phyloP scores from a whole-genome alignment of 228 moss, liverwort and hornwort species.

The Sphagnum fallax region DNA sequence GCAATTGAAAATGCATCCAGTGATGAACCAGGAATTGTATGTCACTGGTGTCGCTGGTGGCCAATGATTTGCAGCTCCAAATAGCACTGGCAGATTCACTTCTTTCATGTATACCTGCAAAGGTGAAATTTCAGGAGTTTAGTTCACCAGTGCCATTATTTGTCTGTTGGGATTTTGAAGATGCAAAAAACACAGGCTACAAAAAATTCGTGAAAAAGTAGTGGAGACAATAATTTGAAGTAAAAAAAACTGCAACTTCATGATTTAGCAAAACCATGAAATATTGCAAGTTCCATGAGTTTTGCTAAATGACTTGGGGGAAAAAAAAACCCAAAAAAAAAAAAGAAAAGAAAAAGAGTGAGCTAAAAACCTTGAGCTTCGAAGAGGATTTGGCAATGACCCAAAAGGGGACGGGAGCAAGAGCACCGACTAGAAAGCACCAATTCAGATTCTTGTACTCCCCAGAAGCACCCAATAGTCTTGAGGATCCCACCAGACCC shows the following conservation, averaged over 20 bases:
- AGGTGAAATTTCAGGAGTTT: not conserved
- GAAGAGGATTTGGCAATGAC: constrained; percentile 38
- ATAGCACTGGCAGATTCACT: constrained; percentile 30
- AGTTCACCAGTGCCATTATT: not conserved
- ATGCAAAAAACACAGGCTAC: not conserved
- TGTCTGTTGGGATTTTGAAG: not conserved
- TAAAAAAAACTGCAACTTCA: too few relatives aligned
- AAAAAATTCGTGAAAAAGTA: too few relatives aligned
- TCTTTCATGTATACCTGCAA: constrained; percentile 17
- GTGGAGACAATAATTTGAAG: too few relatives aligned
- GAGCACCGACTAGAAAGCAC: constrained; percentile 46
- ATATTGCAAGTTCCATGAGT: too few relatives aligned
- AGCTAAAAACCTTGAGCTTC: constrained; percentile 26
- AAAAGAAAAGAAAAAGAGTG: too few relatives aligned
- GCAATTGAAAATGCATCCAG: constrained; percentile 32
- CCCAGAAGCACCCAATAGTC: constrained; percentile 45
- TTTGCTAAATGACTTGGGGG: too few relatives aligned
- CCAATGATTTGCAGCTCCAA: constrained; percentile 33
- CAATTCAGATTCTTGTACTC: constrained; percentile 53
- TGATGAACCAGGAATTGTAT: constrained; percentile 32
- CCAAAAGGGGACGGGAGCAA: constrained; percentile 72
- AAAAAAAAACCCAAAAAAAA: too few relatives aligned
- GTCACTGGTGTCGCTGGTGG: constrained; percentile 40
- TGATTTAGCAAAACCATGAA: too few relatives aligned
- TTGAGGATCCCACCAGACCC: constrained; percentile 62